Conservation (phyloP, 2,329 filamentous ascomycete genomes). For the Epichloe scottii region DNA sequence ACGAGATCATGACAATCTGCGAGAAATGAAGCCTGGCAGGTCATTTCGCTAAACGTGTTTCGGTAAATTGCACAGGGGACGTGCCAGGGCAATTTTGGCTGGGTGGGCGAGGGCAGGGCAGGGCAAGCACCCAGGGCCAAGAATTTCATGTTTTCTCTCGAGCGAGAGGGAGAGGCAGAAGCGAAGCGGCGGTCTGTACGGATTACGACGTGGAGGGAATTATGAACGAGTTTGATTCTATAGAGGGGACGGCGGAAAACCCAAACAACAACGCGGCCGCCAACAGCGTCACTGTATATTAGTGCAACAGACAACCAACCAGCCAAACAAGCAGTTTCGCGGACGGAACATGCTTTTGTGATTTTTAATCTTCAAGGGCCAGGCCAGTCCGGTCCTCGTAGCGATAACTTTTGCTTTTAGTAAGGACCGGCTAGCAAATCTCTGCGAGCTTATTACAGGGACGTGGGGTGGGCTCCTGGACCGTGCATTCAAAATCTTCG, state of each 20-base stretch:
- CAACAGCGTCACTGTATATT: too few relatives aligned
- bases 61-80: slow-evolving; percentile 20
- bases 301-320: too few relatives aligned
- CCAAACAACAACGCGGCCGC: too few relatives aligned
- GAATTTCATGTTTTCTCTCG: too few relatives aligned
- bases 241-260: too few relatives aligned
- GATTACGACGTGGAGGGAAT: too few relatives aligned
- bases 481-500: neutral
- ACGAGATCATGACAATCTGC: neutral
- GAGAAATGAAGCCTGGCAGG: neutral
- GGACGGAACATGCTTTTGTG: too few relatives aligned
- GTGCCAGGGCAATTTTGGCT: neutral
- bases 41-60: slow-evolving; percentile 25
- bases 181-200: too few relatives aligned
- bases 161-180: neutral
- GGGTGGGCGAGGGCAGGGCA: neutral
- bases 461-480: neutral
- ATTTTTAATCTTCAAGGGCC: too few relatives aligned
- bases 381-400: neutral
- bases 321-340: too few relatives aligned
- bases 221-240: too few relatives aligned
- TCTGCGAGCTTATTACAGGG: neutral
- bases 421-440: neutral
- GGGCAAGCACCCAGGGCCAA: neutral
- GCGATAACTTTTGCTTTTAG: too few relatives aligned